Base-by-base conservation (phyloP, 768 basidiomycete genomes). In the Amanita brunnescens region DNA sequence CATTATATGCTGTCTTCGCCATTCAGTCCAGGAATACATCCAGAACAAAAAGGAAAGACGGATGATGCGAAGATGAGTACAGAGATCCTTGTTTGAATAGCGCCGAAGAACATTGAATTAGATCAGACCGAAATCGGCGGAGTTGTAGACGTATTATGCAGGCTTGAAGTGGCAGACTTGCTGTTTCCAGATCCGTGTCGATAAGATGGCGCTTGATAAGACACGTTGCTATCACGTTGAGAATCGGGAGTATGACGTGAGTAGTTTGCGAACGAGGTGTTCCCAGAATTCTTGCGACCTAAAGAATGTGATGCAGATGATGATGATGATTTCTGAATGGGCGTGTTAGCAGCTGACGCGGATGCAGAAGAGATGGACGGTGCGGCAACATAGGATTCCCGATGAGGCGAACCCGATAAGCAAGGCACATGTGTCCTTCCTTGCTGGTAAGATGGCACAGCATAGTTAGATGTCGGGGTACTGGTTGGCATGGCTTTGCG, bases 11-110 rank as follows among this genome's bases (percentile, higher is more conserved):
- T 8, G 18, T 47, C 55, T 53, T 52, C 51, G 13, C 35, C 50
- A 47, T 49, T 51, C 26, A 32, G 24, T 14, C 54, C 49, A 42
- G 55, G 16, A 45, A 41, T 54, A 14, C 6, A 46, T 42, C 41
- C 23, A 42, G 26, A 24, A 16, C 29, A n/a, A 10, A 14, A 9
- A 2, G 16, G 7, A 8, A 49, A 39, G 35, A 39, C 14, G 18
- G 18, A 41, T 16, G 33, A 16, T 16, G 37, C 23, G 35, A 47
- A 37, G 29, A 34, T 13, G 51, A 24, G 37, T 18, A n/a, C n/a
- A 29, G 34, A 18, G 34, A 23, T 29, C 26, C 26, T 29, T 7
- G 26, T 7, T 4, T 29, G 26, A 29, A 29, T 45, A 38, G 38
- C 52, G 39, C n/a, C 18, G 49, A 50, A 23, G 12, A 50, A 6